phyloP scores from a whole-genome alignment of 306 rosid genomes.

The peach (Prunus persica) region DNA sequence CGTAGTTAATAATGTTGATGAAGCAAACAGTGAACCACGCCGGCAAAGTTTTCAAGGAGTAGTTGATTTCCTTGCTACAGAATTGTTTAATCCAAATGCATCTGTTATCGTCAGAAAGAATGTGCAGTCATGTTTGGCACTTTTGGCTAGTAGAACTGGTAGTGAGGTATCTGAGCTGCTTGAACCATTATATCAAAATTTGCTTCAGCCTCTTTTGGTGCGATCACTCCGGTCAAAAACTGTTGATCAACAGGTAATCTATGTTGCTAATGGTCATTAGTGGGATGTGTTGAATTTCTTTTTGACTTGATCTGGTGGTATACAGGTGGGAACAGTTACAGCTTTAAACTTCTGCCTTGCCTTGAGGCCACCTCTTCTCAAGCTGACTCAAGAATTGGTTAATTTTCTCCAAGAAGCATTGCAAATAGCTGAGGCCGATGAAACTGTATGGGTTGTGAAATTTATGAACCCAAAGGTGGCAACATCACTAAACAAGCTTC shows the following conservation, averaged over 20 bases:
- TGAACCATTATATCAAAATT: constrained; percentile 75
- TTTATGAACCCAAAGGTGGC: constrained; percentile 88
- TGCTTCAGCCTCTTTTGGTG: constrained; percentile 89
- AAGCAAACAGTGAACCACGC: constrained; percentile 94
- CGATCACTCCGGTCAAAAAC: constrained; percentile 81
- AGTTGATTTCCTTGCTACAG: constrained; percentile 89
- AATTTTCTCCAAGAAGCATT: constrained; percentile 97
- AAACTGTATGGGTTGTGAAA: constrained; percentile 86
- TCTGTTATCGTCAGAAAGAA: constrained; percentile 91
- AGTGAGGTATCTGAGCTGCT: constrained; percentile 98
- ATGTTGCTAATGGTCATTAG: constrained; percentile 19
- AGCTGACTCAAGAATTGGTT: constrained; percentile 89
- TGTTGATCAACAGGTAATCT: constrained; percentile 89
- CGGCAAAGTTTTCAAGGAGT: constrained; percentile 90
- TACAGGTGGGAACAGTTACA: constrained; percentile 93
- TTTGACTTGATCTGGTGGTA: constrained; percentile 30
- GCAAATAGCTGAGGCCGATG: constrained; percentile 97
- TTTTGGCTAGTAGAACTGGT: constrained; percentile 97
- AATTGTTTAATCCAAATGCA: constrained; percentile 92
- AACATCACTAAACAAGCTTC: constrained; percentile 85
- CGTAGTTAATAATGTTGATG: constrained; percentile 96
- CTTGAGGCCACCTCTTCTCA: constrained; percentile 97
- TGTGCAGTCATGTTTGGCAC: constrained; percentile 92
- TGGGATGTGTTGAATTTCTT: not conserved
- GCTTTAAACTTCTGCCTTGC: constrained; percentile 96